phyloP scores from a whole-genome alignment of 1,284 basidiomycete genomes.

The Spongiforma sp. region DNA sequence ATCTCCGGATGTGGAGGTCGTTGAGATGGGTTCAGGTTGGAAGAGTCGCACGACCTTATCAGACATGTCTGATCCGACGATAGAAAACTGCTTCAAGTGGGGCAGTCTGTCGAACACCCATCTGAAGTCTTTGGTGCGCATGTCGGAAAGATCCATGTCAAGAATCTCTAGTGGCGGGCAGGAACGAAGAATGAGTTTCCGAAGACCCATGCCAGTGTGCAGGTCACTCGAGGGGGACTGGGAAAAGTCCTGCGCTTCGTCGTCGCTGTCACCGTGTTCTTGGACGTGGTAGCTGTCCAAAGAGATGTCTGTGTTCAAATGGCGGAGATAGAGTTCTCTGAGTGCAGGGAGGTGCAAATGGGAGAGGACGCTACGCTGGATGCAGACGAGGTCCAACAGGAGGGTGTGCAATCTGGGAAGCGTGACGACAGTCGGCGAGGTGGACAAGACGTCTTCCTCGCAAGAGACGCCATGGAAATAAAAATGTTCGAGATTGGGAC shows the following conservation, averaged over 20 bases:
- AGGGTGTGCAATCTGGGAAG: slow-evolving; percentile 62
- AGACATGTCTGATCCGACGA: slow-evolving; percentile 80
- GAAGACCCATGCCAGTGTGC: slow-evolving; percentile 79
- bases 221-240: slow-evolving; percentile 77
- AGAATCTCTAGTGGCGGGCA: slow-evolving; percentile 64
- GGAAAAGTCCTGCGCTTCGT: slow-evolving; percentile 72
- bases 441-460: slow-evolving; percentile 40
- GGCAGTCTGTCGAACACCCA: slow-evolving; percentile 64
- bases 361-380: slow-evolving; percentile 65
- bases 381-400: slow-evolving; percentile 60
- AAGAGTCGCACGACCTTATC: slow-evolving; percentile 67
- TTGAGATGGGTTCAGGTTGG: slow-evolving; percentile 40
- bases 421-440: slow-evolving; percentile 45
- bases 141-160: slow-evolving; percentile 79
- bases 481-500: slow-evolving; percentile 63
- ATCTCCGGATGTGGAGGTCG: slow-evolving; percentile 8
- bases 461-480: slow-evolving; percentile 59
- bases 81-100: slow-evolving; percentile 63
- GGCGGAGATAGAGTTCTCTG: slow-evolving; percentile 60
- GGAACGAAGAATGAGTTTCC: slow-evolving; percentile 60
- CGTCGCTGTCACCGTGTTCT: slow-evolving; percentile 71
- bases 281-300: slow-evolving; percentile 40
- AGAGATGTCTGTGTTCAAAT: slow-evolving; percentile 66
- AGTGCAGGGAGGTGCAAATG: slow-evolving; percentile 62
- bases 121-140: slow-evolving; percentile 77